Base-by-base conservation (phyloP, 2,329 filamentous ascomycete genomes). In the Thyridium curvatum region DNA sequence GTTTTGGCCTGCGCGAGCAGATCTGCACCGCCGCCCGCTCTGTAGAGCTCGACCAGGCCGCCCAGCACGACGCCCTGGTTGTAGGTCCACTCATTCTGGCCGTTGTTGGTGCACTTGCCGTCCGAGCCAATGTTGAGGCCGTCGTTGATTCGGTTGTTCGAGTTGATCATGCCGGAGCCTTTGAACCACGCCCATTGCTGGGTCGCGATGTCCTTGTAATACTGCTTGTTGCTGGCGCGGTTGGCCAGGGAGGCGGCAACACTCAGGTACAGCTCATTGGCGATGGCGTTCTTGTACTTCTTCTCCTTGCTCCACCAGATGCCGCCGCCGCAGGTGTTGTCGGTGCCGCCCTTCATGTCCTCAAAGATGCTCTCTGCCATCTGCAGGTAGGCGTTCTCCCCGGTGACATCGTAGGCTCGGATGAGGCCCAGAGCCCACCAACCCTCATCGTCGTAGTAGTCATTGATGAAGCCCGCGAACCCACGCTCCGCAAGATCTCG, bases 341-440 rank as follows among this genome's bases (percentile, higher is more conserved):
- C 67, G 12, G 49, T 50, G 35, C 69, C 73, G 34, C 50, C 55
- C 21, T 69, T 64, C 64, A 79, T 73, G 51, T 79, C 72, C 28
- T 70, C 63, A 40, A 76, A 79, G 34, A 80, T 69, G 13, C 56
- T 47, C 41, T 69, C 64, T 1, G 76, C 75, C 31, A 65, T 64
- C 38, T 68, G 48, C 12, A 79, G 66, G 48, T 76, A 79, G 30
- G 58, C 58, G 7, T 50, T 36, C 14, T 72, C 55, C 9, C 60
- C 57, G 3, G 64, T 74, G 10, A 72, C 54, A 52, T 79, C 76
- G 50, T 68, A 75, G 5, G 68, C 62, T 31, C 69, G 65, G 41
- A 80, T 71, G 65, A 72, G 70, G 12, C 67, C 77, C 37, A 80
- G 61, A 3, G 69, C 76, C 77, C 77, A 82, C 77, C 77, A 81